phyloP scores from a whole-genome alignment of 106 monocot genomes.

The Dendrobium chrysotoxum region DNA sequence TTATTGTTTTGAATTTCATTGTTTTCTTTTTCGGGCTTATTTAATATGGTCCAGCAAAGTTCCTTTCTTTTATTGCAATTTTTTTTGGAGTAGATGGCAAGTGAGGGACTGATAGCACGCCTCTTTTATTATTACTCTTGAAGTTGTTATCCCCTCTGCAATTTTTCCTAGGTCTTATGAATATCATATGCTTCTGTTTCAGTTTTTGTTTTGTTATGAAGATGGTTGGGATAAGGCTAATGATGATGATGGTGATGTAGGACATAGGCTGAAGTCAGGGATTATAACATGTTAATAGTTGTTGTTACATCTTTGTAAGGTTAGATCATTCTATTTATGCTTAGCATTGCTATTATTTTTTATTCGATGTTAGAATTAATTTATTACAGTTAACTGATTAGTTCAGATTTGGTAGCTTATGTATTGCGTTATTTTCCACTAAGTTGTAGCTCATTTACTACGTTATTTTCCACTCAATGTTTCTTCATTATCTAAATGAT shows the following conservation, averaged over 20 bases:
- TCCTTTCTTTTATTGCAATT: not conserved
- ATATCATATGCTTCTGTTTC: not conserved
- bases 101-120: not conserved
- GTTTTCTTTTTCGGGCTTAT: not conserved
- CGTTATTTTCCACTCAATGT: not conserved
- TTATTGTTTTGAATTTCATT: not conserved
- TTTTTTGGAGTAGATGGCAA: not conserved
- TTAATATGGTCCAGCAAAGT: not conserved
- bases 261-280: not conserved
- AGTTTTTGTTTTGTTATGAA: not conserved
- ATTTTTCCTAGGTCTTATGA: not conserved
- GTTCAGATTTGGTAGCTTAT: not conserved
- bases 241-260: not conserved
- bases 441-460: not conserved
- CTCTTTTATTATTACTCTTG: not conserved
- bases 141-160: not conserved
- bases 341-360: not conserved
- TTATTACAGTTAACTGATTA: not conserved
- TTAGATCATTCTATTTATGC: not conserved
- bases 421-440: not conserved
- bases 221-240: not conserved
- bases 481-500: not conserved
- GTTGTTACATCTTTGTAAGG: not conserved
- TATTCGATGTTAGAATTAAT: not conserved
- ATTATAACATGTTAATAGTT: not conserved